Evolutionary conservation across 177 flowering plant genomes (phyloP).

Genomic region (Tripterygium wilfordii): DNA sequence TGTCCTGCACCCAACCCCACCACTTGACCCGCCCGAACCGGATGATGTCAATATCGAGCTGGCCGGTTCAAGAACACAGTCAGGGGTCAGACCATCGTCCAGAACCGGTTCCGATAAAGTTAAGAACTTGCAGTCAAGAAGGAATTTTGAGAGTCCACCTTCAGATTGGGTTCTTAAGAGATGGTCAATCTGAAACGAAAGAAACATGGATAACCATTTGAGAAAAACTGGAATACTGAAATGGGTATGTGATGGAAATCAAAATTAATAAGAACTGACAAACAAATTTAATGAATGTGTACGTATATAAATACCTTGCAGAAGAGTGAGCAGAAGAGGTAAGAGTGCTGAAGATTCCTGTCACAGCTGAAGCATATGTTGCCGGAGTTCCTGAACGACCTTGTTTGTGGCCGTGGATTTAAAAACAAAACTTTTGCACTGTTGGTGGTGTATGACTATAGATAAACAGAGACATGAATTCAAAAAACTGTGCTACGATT

Average conservation of each 20-base stretch:
- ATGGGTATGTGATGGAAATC: conserved; percentile 3
- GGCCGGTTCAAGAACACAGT: conserved; percentile 56
- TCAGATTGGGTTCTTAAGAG: conserved; percentile 36
- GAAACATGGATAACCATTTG: background rate
- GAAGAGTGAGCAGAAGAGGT: conserved; percentile 66
- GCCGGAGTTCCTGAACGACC: conserved; percentile 56
- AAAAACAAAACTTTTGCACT: conserved; percentile 78
- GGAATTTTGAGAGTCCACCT: conserved; percentile 42
- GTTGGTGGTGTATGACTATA: conserved; percentile 69
- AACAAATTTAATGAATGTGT: no score
- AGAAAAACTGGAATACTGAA: conserved; percentile 7
- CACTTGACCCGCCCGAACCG: conserved; percentile 37
- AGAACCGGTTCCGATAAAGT: conserved; percentile 38
- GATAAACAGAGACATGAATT: background rate
- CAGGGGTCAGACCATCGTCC: conserved; percentile 63
- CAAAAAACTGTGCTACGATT: background rate
- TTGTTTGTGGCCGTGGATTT: conserved; percentile 68
- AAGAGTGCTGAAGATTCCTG: conserved; percentile 69
- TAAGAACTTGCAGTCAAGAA: conserved; percentile 46
- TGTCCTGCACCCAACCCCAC: conserved; percentile 20
- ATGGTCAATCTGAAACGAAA: conserved; percentile 40
- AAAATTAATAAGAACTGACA: background rate
- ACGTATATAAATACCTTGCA: conserved; percentile 63
- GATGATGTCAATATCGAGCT: conserved; percentile 33
- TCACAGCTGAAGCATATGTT: conserved; percentile 69